These are phyloP conservation scores for Dendrothele bispora DNA, from an alignment of 768 basidiomycete species.

Conservation along the genomic window DNA sequence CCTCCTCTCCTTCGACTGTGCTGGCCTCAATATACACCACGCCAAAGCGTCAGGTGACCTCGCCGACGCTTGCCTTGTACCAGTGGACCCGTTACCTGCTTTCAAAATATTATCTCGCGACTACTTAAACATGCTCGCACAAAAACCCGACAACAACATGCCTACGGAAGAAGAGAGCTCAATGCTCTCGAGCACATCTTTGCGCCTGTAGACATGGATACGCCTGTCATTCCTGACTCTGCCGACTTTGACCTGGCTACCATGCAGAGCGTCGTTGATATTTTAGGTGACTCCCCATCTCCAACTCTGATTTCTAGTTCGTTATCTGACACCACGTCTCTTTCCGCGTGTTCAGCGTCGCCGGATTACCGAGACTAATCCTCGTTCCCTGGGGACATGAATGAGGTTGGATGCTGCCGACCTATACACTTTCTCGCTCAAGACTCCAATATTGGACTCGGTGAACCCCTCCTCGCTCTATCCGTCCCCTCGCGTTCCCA, in stretches of 20 bases:
- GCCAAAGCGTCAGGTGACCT: too few species aligned
- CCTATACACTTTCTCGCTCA: constrained; percentile 51
- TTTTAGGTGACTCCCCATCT: constrained; percentile 13
- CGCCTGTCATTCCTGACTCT: constrained; percentile 13
- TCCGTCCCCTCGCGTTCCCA: constrained; percentile 27
- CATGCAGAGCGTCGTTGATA: constrained; percentile 11
- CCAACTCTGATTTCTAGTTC: constrained; percentile 1
- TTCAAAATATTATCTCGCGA: constrained; percentile 53
- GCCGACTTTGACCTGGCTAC: constrained; percentile 20
- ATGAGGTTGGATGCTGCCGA: constrained; percentile 25
- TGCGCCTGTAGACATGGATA: constrained; percentile 23
- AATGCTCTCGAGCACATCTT: constrained; percentile 22
- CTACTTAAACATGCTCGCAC: constrained; percentile 69
- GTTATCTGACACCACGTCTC: background rate
- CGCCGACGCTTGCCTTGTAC: too few species aligned
- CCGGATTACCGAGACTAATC: too few species aligned
- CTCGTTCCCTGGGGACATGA: background rate
- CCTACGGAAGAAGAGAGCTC: constrained; percentile 30
- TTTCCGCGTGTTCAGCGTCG: too few species aligned
- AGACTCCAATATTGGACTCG: constrained; percentile 47
- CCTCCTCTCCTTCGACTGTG: too few species aligned
- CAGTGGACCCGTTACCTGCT: constrained; percentile 43
- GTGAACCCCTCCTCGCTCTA: constrained; percentile 30
- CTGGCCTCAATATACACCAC: too few species aligned
- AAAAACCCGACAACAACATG: constrained; percentile 43